Conservation (phyloP, 495 filamentous ascomycete species). For the Xylaria flabelliformis region DNA sequence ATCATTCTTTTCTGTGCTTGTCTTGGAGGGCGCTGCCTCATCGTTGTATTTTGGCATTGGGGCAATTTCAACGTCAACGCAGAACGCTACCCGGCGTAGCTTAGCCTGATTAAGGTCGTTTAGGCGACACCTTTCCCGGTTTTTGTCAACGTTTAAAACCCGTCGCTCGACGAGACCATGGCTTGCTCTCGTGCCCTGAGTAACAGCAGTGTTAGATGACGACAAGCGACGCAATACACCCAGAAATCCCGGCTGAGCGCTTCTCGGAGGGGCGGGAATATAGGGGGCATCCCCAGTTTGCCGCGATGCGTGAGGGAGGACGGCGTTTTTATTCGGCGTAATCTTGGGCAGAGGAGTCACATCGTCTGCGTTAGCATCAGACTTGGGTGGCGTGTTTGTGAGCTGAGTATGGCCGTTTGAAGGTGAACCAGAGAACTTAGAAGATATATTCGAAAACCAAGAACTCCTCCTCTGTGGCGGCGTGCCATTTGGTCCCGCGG, state of each 20-base stretch:
- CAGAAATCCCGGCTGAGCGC: conserved; percentile 74
- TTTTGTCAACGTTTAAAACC: conserved; percentile 84
- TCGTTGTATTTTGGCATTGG: conserved; percentile 62
- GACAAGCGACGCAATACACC: conserved; percentile 83
- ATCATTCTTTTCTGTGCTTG: conserved; percentile 59
- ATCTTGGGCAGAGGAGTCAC: conserved; percentile 62
- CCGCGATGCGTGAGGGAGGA: conserved; percentile 56
- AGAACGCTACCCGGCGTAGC: conserved; percentile 87
- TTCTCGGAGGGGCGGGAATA: conserved; percentile 69
- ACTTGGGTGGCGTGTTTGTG: conserved; percentile 48
- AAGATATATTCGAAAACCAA: conserved; percentile 92
- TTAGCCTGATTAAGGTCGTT: conserved; percentile 80
- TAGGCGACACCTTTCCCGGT: conserved; percentile 79
- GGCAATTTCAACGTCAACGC: conserved; percentile 96
- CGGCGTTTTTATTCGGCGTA: conserved; percentile 56
- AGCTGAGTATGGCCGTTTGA: conserved; percentile 51
- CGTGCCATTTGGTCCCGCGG: conserved; percentile 30
- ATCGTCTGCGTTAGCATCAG: conserved; percentile 57
- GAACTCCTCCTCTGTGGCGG: conserved; percentile 69
- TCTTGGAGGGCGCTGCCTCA: conserved; percentile 41
- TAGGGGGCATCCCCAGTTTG: conserved; percentile 64
- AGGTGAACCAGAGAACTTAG: conserved; percentile 83
- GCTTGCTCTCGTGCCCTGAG: conserved; percentile 48
- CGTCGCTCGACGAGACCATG: conserved; percentile 71
- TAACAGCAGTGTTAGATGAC: conserved; percentile 64